A percentile compares a stretch with the other conserved stretches of the same genome.
These are phyloP conservation scores for Alternaria sp. DNA, from an alignment of 2,329 filamentous ascomycete species.

Conservation along the genomic window DNA sequence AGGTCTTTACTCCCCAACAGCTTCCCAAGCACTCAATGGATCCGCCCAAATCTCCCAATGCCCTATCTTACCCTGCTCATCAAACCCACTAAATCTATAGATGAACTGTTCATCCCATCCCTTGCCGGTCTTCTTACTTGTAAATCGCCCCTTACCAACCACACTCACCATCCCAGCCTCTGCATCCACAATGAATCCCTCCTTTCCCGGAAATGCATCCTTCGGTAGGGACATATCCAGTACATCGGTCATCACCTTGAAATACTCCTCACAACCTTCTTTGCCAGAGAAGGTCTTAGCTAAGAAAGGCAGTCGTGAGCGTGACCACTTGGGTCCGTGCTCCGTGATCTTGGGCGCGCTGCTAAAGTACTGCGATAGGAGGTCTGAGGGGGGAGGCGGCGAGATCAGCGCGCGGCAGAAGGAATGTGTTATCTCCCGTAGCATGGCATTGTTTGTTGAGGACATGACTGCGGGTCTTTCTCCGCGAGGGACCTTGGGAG, in stretches of 20 bases:
- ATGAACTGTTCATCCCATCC: constrained; percentile 55
- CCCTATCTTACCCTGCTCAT: constrained; percentile 52
- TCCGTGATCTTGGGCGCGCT: constrained; percentile 51
- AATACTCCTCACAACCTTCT: constrained; percentile 53
- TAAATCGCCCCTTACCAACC: constrained; percentile 47
- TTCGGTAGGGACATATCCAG: constrained; percentile 46
- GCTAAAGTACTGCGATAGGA: constrained; percentile 43
- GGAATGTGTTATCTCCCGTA: constrained; percentile 36
- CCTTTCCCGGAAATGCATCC: constrained; percentile 46
- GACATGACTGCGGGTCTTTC: constrained; percentile 20
- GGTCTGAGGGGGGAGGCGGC: constrained; percentile 34
- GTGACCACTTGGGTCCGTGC: constrained; percentile 54
- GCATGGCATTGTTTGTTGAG: constrained; percentile 23
- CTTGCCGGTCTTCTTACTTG: constrained; percentile 52
- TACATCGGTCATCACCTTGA: constrained; percentile 44
- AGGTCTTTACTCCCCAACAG: constrained; percentile 39
- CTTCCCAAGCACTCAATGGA: constrained; percentile 55
- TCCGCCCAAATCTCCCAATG: constrained; percentile 58
- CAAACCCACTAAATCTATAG: constrained; percentile 53
- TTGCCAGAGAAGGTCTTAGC: constrained; percentile 48
- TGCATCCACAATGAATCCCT: constrained; percentile 51
- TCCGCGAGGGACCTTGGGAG: constrained; percentile 1
- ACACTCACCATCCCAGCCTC: constrained; percentile 50
- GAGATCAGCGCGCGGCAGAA: constrained; percentile 45
- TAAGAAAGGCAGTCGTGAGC: constrained; percentile 51